Conservation (phyloP, 495 filamentous ascomycete species). For the Acidomyces sp. region DNA sequence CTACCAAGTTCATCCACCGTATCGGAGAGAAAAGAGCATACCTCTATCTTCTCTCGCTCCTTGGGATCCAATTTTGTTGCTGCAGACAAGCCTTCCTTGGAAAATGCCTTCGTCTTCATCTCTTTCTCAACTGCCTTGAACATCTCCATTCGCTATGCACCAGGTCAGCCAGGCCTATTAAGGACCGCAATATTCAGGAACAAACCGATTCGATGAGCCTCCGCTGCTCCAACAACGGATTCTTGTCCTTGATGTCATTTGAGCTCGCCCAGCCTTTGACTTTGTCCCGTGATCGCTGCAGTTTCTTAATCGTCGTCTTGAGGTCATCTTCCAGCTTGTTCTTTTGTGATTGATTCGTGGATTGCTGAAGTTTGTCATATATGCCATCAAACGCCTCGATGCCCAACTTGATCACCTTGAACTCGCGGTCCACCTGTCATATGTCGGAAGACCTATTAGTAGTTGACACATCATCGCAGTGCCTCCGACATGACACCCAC, state of each 20-base stretch:
- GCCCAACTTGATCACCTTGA: constrained; percentile 90
- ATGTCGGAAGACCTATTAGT: neutral
- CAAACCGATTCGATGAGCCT: constrained; percentile 89
- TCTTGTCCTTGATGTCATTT: constrained; percentile 99
- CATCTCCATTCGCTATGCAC: constrained; percentile 96
- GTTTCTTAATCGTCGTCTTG: constrained; percentile 99
- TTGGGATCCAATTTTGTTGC: constrained; percentile 88
- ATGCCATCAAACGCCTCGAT: constrained; percentile 85
- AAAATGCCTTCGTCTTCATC: constrained; percentile 99
- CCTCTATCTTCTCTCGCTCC: constrained; percentile 81
- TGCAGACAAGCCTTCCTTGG: constrained; percentile 86
- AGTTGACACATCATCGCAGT: neutral
- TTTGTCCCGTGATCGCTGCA: constrained; percentile 90
- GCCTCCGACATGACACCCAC: no score
- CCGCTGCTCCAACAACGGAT: constrained; percentile 79
- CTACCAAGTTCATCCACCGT: constrained; percentile 90
- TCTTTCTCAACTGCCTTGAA: constrained; percentile 99
- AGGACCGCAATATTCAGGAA: neutral
- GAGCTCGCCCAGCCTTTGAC: constrained; percentile 97
- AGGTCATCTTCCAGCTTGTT: constrained; percentile 95
- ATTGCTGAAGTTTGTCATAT: constrained; percentile 87
- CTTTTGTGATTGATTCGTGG: constrained; percentile 84
- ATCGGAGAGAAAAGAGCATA: constrained; percentile 64
- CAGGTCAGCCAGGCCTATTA: constrained; percentile 4
- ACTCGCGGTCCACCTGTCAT: constrained; percentile 42